phyloP scores from a whole-genome alignment of 2,329 filamentous ascomycete genomes.

The Dactylellina leptospora region DNA sequence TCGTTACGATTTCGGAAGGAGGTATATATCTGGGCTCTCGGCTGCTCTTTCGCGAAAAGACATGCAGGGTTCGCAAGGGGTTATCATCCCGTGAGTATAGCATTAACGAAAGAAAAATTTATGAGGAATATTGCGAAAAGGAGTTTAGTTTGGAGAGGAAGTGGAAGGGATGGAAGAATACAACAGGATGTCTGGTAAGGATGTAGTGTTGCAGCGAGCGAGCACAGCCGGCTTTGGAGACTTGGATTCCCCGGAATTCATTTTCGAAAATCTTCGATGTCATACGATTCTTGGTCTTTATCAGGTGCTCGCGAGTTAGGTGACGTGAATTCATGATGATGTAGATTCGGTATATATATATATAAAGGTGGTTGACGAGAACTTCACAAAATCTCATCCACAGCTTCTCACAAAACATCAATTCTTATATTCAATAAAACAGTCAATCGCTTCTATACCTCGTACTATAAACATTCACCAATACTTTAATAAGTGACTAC shows the following conservation, averaged over 20 bases:
- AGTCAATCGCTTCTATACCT: slow-evolving; percentile 16
- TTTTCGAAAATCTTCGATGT: not conserved
- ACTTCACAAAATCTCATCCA: not conserved
- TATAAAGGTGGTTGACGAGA: slow-evolving; percentile 1
- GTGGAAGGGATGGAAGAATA: not conserved
- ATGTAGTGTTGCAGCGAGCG: not conserved
- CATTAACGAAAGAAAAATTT: too few relatives aligned
- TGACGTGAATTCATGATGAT: too few relatives aligned
- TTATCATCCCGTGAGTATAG: too few relatives aligned
- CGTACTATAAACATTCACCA: not conserved
- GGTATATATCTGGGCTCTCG: not conserved
- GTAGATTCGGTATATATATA: not conserved
- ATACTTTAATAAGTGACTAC: not conserved
- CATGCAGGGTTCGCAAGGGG: not conserved
- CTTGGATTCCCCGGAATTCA: not conserved
- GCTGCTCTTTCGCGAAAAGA: not conserved
- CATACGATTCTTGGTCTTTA: too few relatives aligned
- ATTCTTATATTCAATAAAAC: not conserved
- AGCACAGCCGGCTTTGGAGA: not conserved
- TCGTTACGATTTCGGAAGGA: slow-evolving; percentile 3
- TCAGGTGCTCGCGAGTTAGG: too few relatives aligned
- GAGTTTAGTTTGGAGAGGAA: not conserved
- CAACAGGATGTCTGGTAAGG: not conserved
- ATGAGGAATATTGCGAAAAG: not conserved
- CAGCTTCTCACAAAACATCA: not conserved